Base-by-base conservation (phyloP, 495 filamentous ascomycete species). In the Aspergillus leporis region DNA sequence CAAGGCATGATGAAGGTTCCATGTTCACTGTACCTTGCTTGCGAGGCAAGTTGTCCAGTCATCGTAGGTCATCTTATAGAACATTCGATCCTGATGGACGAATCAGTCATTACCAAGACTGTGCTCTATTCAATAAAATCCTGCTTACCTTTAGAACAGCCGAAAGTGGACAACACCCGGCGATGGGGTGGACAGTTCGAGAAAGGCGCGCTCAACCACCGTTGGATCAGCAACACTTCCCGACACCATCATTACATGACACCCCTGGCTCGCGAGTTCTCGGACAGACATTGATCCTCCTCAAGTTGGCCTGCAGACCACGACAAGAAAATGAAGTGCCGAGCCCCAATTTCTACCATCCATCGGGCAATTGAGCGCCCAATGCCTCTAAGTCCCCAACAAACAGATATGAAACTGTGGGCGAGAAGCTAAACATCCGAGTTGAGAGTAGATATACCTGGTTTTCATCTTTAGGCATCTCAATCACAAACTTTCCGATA, bases 281-380 rank as follows among this genome's bases (percentile, higher is more conserved):
- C 64, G 36, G 23, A 72, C 50, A 23, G 75, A 13, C 14, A 19
- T 25, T 38, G 6, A 46, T 47, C 51, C 25, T 66, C 53, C 0
- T 59, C 31, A 13, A n/a, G 18, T 28, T 43, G 41, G 18, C 56
- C 58, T 14, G 60, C 69, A 23, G 61, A 57, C 1, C 63, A 58
- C 8, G 68, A 71, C 0, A 73, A 36, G 16, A 86, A 77, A 13
- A 83, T 73, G 7, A 89, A 62, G 52, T 81, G 68, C 30, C 70
- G 70, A 16, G 85, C 86, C 3, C 84, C 84, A 40, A 78, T 73
- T 23, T 72, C 64, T 6, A 79, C 80, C 80, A 89, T 84, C 82
- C 81, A 86, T 0, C 66, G 69, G 0, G 81, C 66, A 53, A 87
- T 70, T 34, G 78, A 74, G 51, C 78, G 72, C 12, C 85, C 85